Conservation (phyloP, 179 eudicot species). For the Silene coronaria region DNA sequence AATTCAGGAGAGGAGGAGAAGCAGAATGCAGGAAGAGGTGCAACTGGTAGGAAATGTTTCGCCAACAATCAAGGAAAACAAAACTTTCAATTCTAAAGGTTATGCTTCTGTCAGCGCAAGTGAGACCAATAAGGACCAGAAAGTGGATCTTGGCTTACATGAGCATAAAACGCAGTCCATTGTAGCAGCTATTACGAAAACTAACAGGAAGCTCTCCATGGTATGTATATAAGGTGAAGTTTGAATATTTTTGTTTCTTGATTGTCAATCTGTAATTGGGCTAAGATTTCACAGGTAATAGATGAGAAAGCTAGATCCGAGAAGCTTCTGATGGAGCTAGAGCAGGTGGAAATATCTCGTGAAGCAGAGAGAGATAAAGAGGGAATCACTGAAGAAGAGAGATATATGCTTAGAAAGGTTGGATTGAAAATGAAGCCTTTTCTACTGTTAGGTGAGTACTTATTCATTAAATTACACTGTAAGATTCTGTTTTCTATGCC, state of each 20-base stretch:
- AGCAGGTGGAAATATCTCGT: conserved; percentile 48
- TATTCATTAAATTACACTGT: neutral
- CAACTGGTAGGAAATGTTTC: conserved; percentile 26
- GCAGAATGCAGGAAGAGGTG: conserved; percentile 28
- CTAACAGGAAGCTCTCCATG: conserved; percentile 52
- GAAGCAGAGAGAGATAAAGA: conserved; percentile 60
- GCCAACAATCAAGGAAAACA: conserved; percentile 21
- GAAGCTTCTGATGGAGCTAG: conserved; percentile 71
- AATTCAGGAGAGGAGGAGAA: conserved; percentile 68
- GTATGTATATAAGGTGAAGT: conserved; percentile 36
- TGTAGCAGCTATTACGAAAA: conserved; percentile 47
- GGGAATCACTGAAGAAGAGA: conserved; percentile 96
- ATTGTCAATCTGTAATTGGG: conserved; percentile 11
- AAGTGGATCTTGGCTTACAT: conserved; percentile 27
- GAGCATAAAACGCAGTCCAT: conserved; percentile 36
- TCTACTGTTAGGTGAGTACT: conserved; percentile 72
- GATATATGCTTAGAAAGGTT: conserved; percentile 85
- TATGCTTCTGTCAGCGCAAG: conserved; percentile 27
- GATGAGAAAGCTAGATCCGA: conserved; percentile 73
- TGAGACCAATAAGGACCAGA: conserved; percentile 25
- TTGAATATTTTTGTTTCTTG: conserved; percentile 13
- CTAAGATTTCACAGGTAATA: conserved; percentile 48
- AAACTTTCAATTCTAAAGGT: conserved; percentile 18
- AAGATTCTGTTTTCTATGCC: neutral
- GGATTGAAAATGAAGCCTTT: conserved; percentile 94